Evolutionary conservation across 352 stramenopile species (phyloP).

Genomic region (Phytophthora quininea): DNA sequence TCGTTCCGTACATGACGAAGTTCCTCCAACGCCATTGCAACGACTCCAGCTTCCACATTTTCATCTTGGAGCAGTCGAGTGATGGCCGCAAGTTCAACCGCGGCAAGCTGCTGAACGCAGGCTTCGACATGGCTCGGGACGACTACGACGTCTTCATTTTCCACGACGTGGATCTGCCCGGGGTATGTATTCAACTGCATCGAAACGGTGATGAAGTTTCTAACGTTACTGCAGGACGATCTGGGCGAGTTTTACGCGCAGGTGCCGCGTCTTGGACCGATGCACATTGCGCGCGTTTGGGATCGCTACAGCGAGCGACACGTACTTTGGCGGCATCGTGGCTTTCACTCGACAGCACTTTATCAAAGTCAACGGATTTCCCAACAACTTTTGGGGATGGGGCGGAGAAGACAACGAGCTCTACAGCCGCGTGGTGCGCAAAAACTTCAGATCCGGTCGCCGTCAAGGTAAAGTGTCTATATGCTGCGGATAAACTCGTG

Average conservation of each 20-base stretch:
- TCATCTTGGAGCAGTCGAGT: constrained; percentile 94
- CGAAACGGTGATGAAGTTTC: not conserved
- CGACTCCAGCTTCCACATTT: constrained; percentile 87
- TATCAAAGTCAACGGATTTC: constrained; percentile 95
- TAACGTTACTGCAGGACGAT: constrained; percentile 46
- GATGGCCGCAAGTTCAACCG: constrained; percentile 97
- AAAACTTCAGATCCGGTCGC: constrained; percentile 52
- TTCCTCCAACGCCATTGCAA: constrained; percentile 67
- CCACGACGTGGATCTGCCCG: constrained; percentile 96
- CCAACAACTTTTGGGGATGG: constrained; percentile 95
- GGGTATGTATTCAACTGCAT: constrained; percentile 26
- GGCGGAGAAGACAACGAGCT: constrained; percentile 64
- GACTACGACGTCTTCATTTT: constrained; percentile 92
- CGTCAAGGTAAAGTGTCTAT: constrained; percentile 25
- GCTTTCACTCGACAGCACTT: constrained; percentile 91
- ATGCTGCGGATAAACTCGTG: not conserved
- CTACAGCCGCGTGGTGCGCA: constrained; percentile 57
- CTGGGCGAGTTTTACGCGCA: constrained; percentile 82
- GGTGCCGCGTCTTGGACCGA: constrained; percentile 65
- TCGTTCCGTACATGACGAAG: constrained; percentile 92
- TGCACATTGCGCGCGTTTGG: constrained; percentile 96
- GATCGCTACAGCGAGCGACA: constrained; percentile 94
- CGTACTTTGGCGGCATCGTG: constrained; percentile 95
- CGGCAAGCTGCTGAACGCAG: constrained; percentile 96
- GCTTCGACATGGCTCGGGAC: constrained; percentile 90